Percentiles rank a stretch among this genome's conserved stretches.
Evolutionary conservation across 2,329 filamentous ascomycete genomes (phyloP).

Genomic region (Penicillium sp.): DNA sequence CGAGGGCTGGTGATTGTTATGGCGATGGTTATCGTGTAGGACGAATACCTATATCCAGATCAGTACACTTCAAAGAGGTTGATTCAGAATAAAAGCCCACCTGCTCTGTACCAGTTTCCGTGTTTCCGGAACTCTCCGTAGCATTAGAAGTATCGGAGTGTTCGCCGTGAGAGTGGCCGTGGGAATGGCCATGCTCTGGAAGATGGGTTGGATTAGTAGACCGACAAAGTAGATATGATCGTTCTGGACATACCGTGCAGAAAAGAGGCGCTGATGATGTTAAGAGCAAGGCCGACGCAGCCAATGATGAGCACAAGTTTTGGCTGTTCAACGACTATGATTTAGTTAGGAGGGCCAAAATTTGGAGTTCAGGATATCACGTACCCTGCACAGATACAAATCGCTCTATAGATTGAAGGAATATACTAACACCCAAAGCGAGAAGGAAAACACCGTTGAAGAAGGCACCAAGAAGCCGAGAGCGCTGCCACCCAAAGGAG

Average conservation of each 20-base stretch:
- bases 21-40: neutral
- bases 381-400: constrained; percentile 33
- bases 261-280: constrained; percentile 65
- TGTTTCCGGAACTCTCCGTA: neutral
- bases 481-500: constrained; percentile 72
- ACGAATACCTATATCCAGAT: neutral
- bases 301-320: constrained; percentile 68
- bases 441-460: constrained; percentile 75
- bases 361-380: no score
- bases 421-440: constrained; percentile 69
- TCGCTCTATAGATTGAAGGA: constrained; percentile 69
- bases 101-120: neutral
- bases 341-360: no score
- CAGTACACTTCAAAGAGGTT: neutral
- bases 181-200: neutral
- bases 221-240: constrained; percentile 12
- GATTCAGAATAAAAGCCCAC: neutral
- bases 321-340: constrained; percentile 61
- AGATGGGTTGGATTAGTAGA: neutral
- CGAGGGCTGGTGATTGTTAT: constrained; percentile 31
- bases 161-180: neutral
- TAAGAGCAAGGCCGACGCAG: constrained; percentile 64
- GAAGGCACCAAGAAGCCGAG: constrained; percentile 70
- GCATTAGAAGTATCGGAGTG: neutral
- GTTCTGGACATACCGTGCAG: constrained; percentile 57